These are phyloP conservation scores for Fusarium tuaranense DNA, from an alignment of 2,329 filamentous ascomycete species.

Conservation along the genomic window DNA sequence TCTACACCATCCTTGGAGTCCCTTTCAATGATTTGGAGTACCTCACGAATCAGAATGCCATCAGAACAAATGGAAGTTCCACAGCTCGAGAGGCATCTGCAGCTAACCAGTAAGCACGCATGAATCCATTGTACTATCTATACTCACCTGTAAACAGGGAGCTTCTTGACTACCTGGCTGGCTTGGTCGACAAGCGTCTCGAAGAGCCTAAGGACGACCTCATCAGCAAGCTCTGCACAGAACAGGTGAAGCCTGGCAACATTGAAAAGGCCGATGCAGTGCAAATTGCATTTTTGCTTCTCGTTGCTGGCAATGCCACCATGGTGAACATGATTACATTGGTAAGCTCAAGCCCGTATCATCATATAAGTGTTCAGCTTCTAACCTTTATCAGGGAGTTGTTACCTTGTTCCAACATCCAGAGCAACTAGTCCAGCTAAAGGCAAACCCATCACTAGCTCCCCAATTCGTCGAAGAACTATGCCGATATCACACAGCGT, in stretches of 20 bases:
- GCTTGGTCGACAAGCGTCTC: conserved; percentile 55
- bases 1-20: conserved; percentile 62
- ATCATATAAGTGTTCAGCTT: background rate
- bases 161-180: conserved; percentile 58
- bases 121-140: background rate
- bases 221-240: conserved; percentile 57
- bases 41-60: conserved; percentile 59
- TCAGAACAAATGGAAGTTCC: conserved; percentile 60
- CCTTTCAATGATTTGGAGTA: conserved; percentile 60
- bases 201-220: conserved; percentile 57
- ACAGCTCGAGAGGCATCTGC: conserved; percentile 59
- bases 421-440: conserved; percentile 55
- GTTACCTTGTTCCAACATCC: conserved; percentile 58
- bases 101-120: conserved; percentile 53
- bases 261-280: conserved; percentile 56
- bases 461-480: conserved; percentile 60
- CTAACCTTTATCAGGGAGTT: conserved; percentile 49
- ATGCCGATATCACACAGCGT: conserved; percentile 61
- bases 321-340: conserved; percentile 64
- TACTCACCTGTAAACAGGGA: conserved; percentile 42
- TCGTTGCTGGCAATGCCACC: conserved; percentile 64
- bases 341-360: conserved; percentile 34
- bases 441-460: conserved; percentile 52
- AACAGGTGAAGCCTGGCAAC: conserved; percentile 54
- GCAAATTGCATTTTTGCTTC: conserved; percentile 61